Evolutionary conservation across 257 asterid species (phyloP).

Genomic region (Perilla frutescens): DNA sequence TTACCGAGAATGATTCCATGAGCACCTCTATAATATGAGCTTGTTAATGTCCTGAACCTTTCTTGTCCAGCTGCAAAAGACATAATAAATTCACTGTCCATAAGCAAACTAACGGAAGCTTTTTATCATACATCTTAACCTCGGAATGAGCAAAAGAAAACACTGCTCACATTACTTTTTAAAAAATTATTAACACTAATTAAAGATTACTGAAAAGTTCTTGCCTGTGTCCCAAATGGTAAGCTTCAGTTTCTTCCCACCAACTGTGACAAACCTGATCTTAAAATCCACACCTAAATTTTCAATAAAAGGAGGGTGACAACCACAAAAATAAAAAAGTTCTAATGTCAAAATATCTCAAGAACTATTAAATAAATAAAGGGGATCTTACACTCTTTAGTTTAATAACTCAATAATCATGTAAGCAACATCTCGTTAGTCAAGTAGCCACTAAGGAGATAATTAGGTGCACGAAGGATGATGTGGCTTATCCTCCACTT

Average conservation of each 20-base stretch:
- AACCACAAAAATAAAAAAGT: neutral
- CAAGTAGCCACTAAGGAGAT: slow-evolving; percentile 18
- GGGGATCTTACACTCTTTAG: neutral
- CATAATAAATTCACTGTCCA: slow-evolving; percentile 18
- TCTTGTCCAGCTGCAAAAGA: slow-evolving; percentile 87
- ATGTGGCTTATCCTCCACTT: slow-evolving; percentile 24
- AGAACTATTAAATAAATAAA: neutral
- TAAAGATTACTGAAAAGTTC: slow-evolving; percentile 7
- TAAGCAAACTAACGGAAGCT: slow-evolving; percentile 10
- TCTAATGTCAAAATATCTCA: neutral
- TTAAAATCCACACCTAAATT: slow-evolving; percentile 87
- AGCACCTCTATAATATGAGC: slow-evolving; percentile 65
- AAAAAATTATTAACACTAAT: neutral
- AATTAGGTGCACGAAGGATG: slow-evolving; percentile 10
- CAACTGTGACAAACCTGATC: slow-evolving; percentile 81
- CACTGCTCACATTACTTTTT: neutral
- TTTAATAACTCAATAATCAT: neutral
- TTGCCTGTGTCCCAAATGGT: slow-evolving; percentile 96
- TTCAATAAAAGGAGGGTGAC: slow-evolving; percentile 3
- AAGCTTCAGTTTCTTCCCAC: slow-evolving; percentile 83
- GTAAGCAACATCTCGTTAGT: slow-evolving; percentile 3
- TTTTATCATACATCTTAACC: slow-evolving; percentile 7
- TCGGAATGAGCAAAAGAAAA: slow-evolving; percentile 4
- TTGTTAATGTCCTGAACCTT: slow-evolving; percentile 77
- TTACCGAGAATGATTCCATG: slow-evolving; percentile 78